Conservation (phyloP, 139 green algal species). For the Chlamydomonas schloesseri region DNA sequence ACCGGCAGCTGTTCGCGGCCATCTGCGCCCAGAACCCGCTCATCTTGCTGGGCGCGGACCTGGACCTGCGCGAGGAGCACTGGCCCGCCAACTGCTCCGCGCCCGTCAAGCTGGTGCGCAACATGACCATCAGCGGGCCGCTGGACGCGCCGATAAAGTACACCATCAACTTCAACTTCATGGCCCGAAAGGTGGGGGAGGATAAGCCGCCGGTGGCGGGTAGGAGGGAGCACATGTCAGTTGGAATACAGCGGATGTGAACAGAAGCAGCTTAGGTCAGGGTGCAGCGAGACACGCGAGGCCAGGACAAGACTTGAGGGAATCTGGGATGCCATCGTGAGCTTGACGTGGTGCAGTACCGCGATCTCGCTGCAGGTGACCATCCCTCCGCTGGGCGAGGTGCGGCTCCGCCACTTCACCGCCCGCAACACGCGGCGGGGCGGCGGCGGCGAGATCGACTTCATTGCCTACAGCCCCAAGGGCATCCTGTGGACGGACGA, state of each 20-base stretch:
- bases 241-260: not conserved
- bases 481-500: constrained; percentile 34
- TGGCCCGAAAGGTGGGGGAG: constrained; percentile 5
- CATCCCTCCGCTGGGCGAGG: constrained; percentile 23
- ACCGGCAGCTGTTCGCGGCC: not conserved
- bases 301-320: too few relatives aligned
- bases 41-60: constrained; percentile 2
- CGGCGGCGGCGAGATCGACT: constrained; percentile 40
- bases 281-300: too few relatives aligned
- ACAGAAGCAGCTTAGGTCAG: not conserved
- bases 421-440: constrained; percentile 32
- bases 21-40: not conserved
- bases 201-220: too few relatives aligned
- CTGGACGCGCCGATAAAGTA: not conserved
- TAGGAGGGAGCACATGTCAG: not conserved
- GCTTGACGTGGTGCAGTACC: too few relatives aligned
- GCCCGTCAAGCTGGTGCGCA: constrained; percentile 1
- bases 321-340: too few relatives aligned
- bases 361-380: too few relatives aligned
- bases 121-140: constrained; percentile 22
- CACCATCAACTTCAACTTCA: constrained; percentile 28
- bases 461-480: constrained; percentile 19
- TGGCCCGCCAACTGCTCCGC: not conserved
- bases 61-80: constrained; percentile 17
- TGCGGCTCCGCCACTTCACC: constrained; percentile 32